Percentiles rank a stretch among this genome's conserved stretches.
These are phyloP conservation scores for Fusarium sp. DNA, from an alignment of 2,329 filamentous ascomycete species.

Conservation along the genomic window DNA sequence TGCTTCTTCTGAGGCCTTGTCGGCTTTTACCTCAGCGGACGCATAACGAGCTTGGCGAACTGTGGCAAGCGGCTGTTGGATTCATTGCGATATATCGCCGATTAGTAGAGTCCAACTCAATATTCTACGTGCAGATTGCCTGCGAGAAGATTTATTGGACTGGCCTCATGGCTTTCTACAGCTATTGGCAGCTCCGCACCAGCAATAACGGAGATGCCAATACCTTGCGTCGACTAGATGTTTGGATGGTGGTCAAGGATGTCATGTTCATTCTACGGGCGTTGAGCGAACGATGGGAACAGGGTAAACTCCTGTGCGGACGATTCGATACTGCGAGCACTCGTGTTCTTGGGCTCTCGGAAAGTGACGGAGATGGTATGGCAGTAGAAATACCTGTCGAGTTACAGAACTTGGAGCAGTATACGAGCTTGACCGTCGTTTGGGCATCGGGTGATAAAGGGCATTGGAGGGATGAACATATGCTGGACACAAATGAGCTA, in stretches of 20 bases:
- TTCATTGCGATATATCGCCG: conserved; percentile 2
- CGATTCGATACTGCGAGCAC: conserved; percentile 2
- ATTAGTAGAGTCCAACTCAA: conserved; percentile 4
- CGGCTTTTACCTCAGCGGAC: neutral
- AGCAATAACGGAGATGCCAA: rapidly evolving
- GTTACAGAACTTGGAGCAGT: neutral
- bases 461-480: too few relatives aligned
- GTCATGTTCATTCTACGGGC: neutral
- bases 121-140: conserved; percentile 16
- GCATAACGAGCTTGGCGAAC: neutral
- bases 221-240: neutral
- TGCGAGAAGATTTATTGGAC: conserved; percentile 21
- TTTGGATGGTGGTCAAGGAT: conserved; percentile 14
- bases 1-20: neutral
- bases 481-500: neutral
- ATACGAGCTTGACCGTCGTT: conserved; percentile 1
- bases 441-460: neutral
- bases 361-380: rapidly evolving
- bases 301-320: neutral
- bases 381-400: rapidly evolving
- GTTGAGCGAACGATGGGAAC: conserved; percentile 14
- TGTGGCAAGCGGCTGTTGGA: conserved; percentile 2
- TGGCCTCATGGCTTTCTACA: neutral
- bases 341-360: neutral
- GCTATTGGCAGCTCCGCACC: neutral